Base-by-base conservation (phyloP, 306 rosid species). In the Gastrolobium bilobum region DNA sequence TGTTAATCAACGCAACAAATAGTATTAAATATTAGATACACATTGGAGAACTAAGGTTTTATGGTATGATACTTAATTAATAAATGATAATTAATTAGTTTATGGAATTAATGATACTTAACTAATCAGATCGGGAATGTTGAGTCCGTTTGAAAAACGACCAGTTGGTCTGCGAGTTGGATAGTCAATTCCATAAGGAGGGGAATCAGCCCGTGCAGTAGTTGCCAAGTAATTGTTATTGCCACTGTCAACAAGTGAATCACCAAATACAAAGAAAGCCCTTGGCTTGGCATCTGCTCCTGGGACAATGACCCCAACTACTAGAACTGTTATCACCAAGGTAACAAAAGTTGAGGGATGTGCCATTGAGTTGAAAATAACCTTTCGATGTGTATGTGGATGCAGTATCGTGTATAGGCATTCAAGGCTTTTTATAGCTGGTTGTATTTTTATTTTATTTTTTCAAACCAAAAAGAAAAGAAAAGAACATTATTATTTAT, bases 61-160 rank as follows among this genome's bases (percentile, higher is more conserved):
- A 20, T 20, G 26, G 26, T 20, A 20, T 20, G 26, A 20, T 20
- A 20, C 26, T 20, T 20, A 20, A 20, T 20, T 20, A 3, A 61
- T 2, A 61, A 53, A 4, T 53, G 10, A 5, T 15, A 53, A 48
- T 5, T 6, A 38, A 31, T n/a, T 4, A 30, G 13, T 34, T 2
- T 20, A 39, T n/a, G 46, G 2, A 7, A 10, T 30, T 2, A 14
- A 30, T 20, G 35, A 76, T 7, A 74, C 81, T 57, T 50, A 75
- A 88, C 95, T 87, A 62, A 88, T 88, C 6, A 91, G 79, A 79
- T 91, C 96, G 0, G 91, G 91, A 62, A 91, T 87, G 70, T 88
- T 91, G 72, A 82, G 79, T 84, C 96, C 96, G 30, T 91, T 91
- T 29, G 96, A 91, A 80, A 91, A 91, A 11, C 93, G 87, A 35